Evolutionary conservation across 345 rosid species (phyloP).

Genomic region (Dovyalis caffra): DNA sequence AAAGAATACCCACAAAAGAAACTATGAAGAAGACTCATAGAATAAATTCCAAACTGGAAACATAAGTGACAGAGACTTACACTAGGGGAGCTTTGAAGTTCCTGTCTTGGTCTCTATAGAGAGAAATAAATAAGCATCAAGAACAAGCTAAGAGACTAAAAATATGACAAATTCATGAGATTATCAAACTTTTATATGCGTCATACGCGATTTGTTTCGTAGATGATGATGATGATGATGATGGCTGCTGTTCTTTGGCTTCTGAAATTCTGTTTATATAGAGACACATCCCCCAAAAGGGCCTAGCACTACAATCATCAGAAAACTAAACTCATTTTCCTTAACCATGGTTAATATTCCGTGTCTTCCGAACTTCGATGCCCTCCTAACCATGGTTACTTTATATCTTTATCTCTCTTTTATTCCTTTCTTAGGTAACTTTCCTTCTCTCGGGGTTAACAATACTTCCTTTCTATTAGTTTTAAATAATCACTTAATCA

Average conservation of each 20-base stretch:
- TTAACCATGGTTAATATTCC: constrained; percentile 53
- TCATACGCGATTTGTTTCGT: neutral
- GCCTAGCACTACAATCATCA: constrained; percentile 8
- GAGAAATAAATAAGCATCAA: neutral
- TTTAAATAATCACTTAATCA: too few relatives aligned
- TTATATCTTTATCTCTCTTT: constrained; percentile 47
- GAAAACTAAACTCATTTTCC: constrained; percentile 24
- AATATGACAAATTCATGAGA: neutral
- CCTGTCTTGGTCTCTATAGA: neutral
- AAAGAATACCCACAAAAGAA: constrained; percentile 12
- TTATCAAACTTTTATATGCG: neutral
- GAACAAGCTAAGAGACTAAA: neutral
- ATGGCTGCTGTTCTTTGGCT: constrained; percentile 2
- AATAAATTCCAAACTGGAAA: neutral
- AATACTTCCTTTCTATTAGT: too few relatives aligned
- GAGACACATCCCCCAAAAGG: neutral
- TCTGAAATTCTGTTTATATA: constrained; percentile 23
- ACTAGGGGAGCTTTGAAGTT: neutral
- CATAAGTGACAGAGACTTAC: constrained; percentile 26
- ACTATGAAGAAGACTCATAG: neutral
- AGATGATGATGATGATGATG: neutral
- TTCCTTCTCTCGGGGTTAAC: neutral
- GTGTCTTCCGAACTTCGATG: constrained; percentile 23
- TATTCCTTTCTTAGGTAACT: neutral
- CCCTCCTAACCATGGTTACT: constrained; percentile 55